A percentile compares a stretch with the other conserved stretches of the same genome.
Evolutionary conservation across 2,329 filamentous ascomycete species (phyloP).

Genomic region (Colletotrichum scovillei): DNA sequence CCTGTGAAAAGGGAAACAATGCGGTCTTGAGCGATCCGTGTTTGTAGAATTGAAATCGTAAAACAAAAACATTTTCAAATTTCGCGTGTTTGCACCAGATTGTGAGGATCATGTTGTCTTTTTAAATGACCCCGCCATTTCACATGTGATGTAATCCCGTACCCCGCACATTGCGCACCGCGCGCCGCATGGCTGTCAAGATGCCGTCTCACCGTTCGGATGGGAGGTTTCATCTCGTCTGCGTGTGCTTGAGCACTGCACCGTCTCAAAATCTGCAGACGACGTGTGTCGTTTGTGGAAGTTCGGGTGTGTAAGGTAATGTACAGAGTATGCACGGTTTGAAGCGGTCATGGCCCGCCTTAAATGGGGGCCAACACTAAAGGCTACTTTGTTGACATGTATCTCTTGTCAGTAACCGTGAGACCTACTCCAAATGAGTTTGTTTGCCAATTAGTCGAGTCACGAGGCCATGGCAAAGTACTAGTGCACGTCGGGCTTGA

Average conservation of each 20-base stretch:
- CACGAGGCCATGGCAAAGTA: too few relatives aligned
- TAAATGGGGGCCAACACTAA: too few relatives aligned
- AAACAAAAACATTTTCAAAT: not conserved
- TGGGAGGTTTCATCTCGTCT: not conserved
- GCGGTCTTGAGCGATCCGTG: constrained; percentile 28
- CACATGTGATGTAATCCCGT: constrained; percentile 2
- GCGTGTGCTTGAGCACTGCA: not conserved
- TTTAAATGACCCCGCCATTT: not conserved
- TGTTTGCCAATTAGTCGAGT: too few relatives aligned
- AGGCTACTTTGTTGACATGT: too few relatives aligned
- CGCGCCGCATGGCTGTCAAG: not conserved
- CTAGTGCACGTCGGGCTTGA: too few relatives aligned
- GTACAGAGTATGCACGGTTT: not conserved
- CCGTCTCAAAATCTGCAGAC: not conserved
- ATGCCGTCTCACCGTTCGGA: not conserved
- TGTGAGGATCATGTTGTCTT: not conserved
- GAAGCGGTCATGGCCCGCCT: not conserved
- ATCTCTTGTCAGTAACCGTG: too few relatives aligned
- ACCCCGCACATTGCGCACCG: not conserved
- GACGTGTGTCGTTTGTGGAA: not conserved
- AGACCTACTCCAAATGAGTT: accelerated
- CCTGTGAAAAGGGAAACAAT: constrained; percentile 25
- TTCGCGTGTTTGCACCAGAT: not conserved
- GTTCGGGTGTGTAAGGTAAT: not conserved
- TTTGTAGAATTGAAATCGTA: constrained; percentile 18